These are phyloP conservation scores for Collybia mongolica DNA, from an alignment of 768 basidiomycete genomes.

Conservation along the genomic window DNA sequence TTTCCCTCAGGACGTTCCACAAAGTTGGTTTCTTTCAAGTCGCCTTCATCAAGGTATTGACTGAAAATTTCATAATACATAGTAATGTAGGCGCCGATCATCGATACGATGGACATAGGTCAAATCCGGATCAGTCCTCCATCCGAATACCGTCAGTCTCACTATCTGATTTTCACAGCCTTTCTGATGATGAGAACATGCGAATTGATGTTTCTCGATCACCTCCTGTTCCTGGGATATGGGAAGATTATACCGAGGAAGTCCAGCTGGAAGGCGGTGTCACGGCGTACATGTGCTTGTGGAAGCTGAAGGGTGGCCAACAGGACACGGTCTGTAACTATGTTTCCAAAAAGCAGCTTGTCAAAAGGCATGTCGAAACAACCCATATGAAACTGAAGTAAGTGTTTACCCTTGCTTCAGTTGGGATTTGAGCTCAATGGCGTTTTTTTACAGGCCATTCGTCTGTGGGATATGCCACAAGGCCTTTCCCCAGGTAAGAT, in stretches of 20 bases:
- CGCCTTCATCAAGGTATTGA: too few relatives aligned
- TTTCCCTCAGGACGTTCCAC: too few relatives aligned
- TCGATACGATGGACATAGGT: too few relatives aligned
- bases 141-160: too few relatives aligned
- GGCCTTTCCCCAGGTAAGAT: slow-evolving; percentile 42
- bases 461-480: slow-evolving; percentile 51
- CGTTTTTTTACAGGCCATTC: slow-evolving; percentile 39
- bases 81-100: too few relatives aligned
- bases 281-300: slow-evolving; percentile 23
- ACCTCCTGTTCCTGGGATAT: slow-evolving; percentile 9
- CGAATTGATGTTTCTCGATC: not conserved
- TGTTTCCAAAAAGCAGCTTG: slow-evolving; percentile 55
- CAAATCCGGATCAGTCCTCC: too few relatives aligned
- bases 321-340: slow-evolving; percentile 11
- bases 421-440: not conserved
- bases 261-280: slow-evolving; percentile 16
- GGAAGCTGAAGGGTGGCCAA: slow-evolving; percentile 23
- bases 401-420: slow-evolving; percentile 28
- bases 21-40: too few relatives aligned
- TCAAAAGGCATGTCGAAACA: slow-evolving; percentile 67
- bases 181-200: too few relatives aligned
- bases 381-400: slow-evolving; percentile 60
- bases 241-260: slow-evolving; percentile 20
- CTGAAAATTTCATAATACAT: too few relatives aligned
- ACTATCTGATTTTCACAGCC: too few relatives aligned